Evolutionary conservation across 352 stramenopile genomes (phyloP), one percentile per base, ranked within the genome.

Genomic region (Globisporangium middletonii): DNA sequence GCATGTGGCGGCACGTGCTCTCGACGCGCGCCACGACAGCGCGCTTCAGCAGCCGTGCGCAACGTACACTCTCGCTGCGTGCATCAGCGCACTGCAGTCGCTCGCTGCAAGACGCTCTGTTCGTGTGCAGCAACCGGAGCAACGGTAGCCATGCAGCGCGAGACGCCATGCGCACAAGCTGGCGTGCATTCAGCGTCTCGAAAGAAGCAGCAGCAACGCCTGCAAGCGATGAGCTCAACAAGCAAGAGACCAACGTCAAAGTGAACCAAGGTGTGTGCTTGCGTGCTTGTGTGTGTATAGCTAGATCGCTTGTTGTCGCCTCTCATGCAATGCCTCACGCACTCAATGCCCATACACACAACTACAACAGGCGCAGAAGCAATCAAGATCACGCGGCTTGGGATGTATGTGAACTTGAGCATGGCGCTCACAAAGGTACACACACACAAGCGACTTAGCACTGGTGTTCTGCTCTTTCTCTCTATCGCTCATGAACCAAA

Each of bases 351-450:
- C 13, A 23, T 8, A 46, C 41, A 19, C 43, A 26, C 43, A 19
- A 16, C 42, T 18, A 9, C 42, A 28, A 69, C 13, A 62, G 75
- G 79, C 7, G 65, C 71, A 13, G 81, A 94, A 35, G 84, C 84
- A 50, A 86, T 92, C 61, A 81, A 80, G 55, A 92, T 98, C 53
- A 98, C 95, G 6, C 88, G 92, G 23, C 58, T 98, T 2, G 95
- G 95, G 26, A 96, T 96, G 62, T 89, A 91, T 57, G 83, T 98
- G 28, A 98, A 98, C 63, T 44, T 98, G 46, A 63, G 88, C n/a
- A 88, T 98, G 69, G 88, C 84, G 19, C 53, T 89, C 3, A 86
- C 87, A 23, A 98, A 98, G 72, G 81, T 95, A 54, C 53, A 33
- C 5, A 27, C 23, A 23, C 23, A 23, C 23, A 23, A 23, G 23